Evolutionary conservation across 1,139 yeast species (phyloP).

Genomic region (Tardiomyces depauwii): DNA sequence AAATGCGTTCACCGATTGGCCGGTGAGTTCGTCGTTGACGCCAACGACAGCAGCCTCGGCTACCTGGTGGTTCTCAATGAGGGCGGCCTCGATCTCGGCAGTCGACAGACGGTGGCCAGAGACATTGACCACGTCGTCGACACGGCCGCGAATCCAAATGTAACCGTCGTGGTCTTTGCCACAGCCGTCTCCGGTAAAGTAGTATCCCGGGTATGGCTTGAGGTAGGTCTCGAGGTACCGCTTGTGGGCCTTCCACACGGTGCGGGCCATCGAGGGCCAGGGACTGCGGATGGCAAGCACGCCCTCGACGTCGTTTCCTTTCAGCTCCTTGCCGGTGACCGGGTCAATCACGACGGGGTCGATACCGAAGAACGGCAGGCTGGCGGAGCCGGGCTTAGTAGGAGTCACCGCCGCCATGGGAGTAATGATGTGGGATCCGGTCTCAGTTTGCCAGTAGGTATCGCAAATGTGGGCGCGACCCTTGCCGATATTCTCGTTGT

Average conservation of each 20-base stretch:
- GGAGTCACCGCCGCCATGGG: constrained; percentile 85
- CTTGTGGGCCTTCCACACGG: constrained; percentile 75
- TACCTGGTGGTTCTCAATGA: constrained; percentile 60
- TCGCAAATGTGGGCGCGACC: constrained; percentile 69
- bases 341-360: constrained; percentile 79
- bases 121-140: constrained; percentile 87
- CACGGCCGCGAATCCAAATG: constrained; percentile 94
- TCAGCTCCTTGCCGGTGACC: constrained; percentile 62
- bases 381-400: constrained; percentile 87
- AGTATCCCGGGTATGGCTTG: constrained; percentile 84
- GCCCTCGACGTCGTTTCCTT: constrained; percentile 84
- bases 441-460: constrained; percentile 93
- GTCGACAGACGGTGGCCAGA: constrained; percentile 90
- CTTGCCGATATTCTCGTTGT: constrained; percentile 69
- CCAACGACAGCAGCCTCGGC: constrained; percentile 88
- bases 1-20: constrained; percentile 84
- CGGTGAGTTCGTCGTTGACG: constrained; percentile 77
- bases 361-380: constrained; percentile 84
- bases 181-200: constrained; percentile 94
- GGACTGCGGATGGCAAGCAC: constrained; percentile 70
- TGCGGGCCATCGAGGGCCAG: constrained; percentile 93
- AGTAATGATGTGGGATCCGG: constrained; percentile 83
- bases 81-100: constrained; percentile 82
- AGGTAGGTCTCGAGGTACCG: constrained; percentile 80
- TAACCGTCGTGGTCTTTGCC: constrained; percentile 90